phyloP scores from a whole-genome alignment of 768 basidiomycete species.

The Leccinum variicolor region DNA sequence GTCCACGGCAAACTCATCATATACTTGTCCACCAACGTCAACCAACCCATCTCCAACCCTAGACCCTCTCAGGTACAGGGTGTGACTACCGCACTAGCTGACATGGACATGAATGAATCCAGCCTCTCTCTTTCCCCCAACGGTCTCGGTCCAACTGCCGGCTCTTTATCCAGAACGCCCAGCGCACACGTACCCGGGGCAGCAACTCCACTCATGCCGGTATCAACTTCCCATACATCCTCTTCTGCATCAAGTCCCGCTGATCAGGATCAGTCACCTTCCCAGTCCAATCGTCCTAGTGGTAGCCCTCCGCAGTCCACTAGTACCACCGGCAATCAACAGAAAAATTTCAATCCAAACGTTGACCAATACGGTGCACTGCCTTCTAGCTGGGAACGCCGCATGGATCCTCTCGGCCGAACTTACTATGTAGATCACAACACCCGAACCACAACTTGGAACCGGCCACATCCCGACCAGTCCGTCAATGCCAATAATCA shows the following conservation, averaged over 20 bases:
- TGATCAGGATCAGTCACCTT: too few relatives aligned
- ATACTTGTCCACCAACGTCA: conserved; percentile 90
- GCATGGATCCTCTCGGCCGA: conserved; percentile 92
- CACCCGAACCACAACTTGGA: conserved; percentile 97
- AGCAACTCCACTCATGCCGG: conserved; percentile 38
- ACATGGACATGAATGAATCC: conserved; percentile 60
- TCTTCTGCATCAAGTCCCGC: conserved; percentile 24
- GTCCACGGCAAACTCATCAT: conserved; percentile 98
- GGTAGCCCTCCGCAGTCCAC: conserved; percentile 22
- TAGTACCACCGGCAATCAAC: conserved; percentile 37
- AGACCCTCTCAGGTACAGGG: conserved; percentile 70
- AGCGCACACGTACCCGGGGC: conserved; percentile 66
- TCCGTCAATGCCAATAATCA: conserved; percentile 68
- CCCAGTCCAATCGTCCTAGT: conserved; percentile 33
- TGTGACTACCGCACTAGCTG: conserved; percentile 54
- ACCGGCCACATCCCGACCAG: conserved; percentile 78
- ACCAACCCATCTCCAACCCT: conserved; percentile 79
- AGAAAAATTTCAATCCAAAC: conserved; percentile 89
- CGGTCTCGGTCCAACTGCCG: conserved; percentile 32
- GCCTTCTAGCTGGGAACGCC: conserved; percentile 93
- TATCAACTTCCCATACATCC: conserved; percentile 35
- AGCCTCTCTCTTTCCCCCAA: conserved; percentile 55
- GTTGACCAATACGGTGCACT: conserved; percentile 93
- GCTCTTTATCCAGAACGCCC: conserved; percentile 54
- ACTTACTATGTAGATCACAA: conserved; percentile 99